Evolutionary conservation across 495 filamentous ascomycete species (phyloP).

Genomic region (Aspergillus sclerotiicarbonarius): DNA sequence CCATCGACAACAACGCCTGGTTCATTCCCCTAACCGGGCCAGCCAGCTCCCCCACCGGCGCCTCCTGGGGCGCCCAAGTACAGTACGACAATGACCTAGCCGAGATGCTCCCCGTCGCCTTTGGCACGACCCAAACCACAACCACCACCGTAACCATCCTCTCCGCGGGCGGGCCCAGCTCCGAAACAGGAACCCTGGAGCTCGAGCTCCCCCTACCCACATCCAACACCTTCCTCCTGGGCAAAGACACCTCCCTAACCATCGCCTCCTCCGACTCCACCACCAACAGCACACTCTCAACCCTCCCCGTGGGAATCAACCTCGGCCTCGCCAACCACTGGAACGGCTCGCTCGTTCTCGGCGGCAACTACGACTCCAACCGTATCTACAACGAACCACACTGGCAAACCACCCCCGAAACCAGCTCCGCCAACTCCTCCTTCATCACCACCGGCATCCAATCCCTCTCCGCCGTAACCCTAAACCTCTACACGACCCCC

Average conservation of each 20-base stretch:
- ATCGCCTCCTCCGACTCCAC: background rate
- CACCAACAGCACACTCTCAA: background rate
- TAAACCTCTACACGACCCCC: background rate
- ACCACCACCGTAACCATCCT: background rate
- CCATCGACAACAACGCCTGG: constrained; percentile 1
- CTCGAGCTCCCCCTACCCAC: background rate
- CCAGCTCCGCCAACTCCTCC: background rate
- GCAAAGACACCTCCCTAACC: background rate
- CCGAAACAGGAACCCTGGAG: background rate
- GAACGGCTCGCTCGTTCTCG: background rate
- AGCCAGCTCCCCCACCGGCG: background rate
- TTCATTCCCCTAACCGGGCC: background rate
- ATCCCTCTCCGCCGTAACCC: background rate
- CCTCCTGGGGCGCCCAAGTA: background rate
- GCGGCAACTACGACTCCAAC: constrained; percentile 54
- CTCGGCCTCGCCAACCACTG: background rate
- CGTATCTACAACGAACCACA: constrained; percentile 55
- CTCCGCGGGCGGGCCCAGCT: background rate
- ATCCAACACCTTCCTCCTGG: background rate
- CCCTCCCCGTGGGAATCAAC: constrained; percentile 1
- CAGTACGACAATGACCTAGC: background rate
- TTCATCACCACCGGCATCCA: background rate
- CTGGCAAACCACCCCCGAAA: background rate
- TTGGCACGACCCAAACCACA: background rate
- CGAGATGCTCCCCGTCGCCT: background rate